phyloP scores from a whole-genome alignment of 306 rosid species.

The Rubus parviflorus region DNA sequence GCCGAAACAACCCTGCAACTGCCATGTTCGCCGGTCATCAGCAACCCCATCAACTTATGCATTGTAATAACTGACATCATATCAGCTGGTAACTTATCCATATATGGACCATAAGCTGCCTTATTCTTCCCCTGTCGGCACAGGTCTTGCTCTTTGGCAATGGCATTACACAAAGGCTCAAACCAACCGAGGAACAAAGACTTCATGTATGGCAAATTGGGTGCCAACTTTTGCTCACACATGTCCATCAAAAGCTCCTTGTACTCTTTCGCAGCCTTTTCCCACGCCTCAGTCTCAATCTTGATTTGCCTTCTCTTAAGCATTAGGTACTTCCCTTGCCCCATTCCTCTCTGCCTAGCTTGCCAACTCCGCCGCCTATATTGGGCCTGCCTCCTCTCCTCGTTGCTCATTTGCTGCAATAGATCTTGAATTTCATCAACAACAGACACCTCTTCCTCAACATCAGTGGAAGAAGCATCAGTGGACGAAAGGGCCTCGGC shows the following conservation, averaged over 20 bases:
- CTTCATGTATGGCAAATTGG: constrained; percentile 88
- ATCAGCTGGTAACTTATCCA: constrained; percentile 70
- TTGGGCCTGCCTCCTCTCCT: constrained; percentile 38
- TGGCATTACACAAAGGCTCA: constrained; percentile 74
- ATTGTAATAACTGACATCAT: constrained; percentile 88
- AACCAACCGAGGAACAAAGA: constrained; percentile 94
- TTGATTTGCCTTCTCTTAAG: constrained; percentile 73
- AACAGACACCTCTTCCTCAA: constrained; percentile 56
- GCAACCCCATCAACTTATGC: constrained; percentile 86
- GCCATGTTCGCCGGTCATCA: constrained; percentile 70
- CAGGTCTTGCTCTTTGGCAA: constrained; percentile 65
- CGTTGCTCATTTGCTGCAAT: constrained; percentile 51
- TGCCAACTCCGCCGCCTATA: constrained; percentile 27
- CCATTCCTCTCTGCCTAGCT: constrained; percentile 38
- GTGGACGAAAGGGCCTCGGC: constrained; percentile 75
- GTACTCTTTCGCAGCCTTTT: constrained; percentile 73
- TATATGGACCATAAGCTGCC: constrained; percentile 47
- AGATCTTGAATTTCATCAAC: constrained; percentile 50
- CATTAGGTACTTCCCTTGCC: constrained; percentile 37
- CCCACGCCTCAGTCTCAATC: constrained; percentile 89
- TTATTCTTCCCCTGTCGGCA: constrained; percentile 45
- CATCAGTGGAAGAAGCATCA: constrained; percentile 58
- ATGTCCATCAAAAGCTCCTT: constrained; percentile 83
- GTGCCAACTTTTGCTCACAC: constrained; percentile 89
- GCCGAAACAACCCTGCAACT: constrained; percentile 60